phyloP scores from a whole-genome alignment of 139 green algal species.

The Closterium sp. region DNA sequence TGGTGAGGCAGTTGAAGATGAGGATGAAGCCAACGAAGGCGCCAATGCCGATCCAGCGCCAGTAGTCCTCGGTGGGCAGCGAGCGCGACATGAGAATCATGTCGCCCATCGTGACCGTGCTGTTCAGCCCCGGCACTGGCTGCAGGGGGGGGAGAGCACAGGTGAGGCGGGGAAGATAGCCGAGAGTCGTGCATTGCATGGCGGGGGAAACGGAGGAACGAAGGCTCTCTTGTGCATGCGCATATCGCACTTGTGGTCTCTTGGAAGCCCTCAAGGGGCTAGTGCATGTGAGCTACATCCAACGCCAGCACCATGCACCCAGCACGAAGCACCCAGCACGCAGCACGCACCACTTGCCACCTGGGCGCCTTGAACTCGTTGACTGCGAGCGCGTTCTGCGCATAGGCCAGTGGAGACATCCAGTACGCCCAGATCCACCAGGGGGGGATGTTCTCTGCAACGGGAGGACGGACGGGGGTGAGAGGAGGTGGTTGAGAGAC shows the following conservation, averaged over 20 bases:
- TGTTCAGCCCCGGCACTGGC: not conserved
- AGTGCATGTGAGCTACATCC: no score
- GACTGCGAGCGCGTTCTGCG: conserved; percentile 57
- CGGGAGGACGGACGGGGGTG: no score
- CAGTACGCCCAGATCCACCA: conserved; percentile 62
- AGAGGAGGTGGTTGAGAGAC: no score
- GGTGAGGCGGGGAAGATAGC: not conserved
- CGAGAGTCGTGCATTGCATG: no score
- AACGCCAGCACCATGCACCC: no score
- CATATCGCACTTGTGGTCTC: no score
- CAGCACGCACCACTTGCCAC: conserved; percentile 46
- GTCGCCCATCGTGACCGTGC: not conserved
- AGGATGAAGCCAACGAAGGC: not conserved
- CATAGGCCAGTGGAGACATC: conserved; percentile 63
- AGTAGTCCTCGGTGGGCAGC: conserved; percentile 2
- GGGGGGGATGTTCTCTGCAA: conserved; percentile 27
- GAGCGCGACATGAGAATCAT: not conserved
- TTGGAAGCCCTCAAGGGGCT: no score
- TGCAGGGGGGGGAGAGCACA: not conserved
- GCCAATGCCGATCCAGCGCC: conserved; percentile 19
- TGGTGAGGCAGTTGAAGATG: conserved; percentile 17
- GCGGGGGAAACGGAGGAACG: no score
- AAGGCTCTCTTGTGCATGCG: not conserved
- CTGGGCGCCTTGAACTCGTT: conserved; percentile 63
- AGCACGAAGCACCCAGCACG: no score